Percentiles rank a stretch among this genome's conserved stretches.
These are phyloP conservation scores for Penicillium sp. DNA, from an alignment of 2,329 filamentous ascomycete species.

Conservation along the genomic window DNA sequence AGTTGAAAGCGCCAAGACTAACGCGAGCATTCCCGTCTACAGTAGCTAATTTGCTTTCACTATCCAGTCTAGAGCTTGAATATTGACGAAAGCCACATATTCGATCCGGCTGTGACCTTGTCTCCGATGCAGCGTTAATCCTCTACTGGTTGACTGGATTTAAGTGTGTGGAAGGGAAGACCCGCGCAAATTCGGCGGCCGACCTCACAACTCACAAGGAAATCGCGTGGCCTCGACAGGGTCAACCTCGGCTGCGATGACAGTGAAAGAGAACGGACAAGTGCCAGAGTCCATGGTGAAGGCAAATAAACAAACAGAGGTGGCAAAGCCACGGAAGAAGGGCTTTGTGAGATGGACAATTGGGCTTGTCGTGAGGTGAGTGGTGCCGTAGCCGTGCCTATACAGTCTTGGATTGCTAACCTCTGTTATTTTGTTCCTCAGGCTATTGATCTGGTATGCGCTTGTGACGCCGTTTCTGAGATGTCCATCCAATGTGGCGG, in stretches of 20 bases:
- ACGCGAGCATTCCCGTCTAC: slow-evolving; percentile 26
- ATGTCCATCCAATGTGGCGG: slow-evolving; percentile 70
- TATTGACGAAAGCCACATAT: neutral
- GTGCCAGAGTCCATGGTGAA: slow-evolving; percentile 22
- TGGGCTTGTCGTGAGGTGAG: slow-evolving; percentile 39
- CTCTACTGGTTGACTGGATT: neutral
- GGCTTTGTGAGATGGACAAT: slow-evolving; percentile 36
- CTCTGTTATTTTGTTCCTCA: slow-evolving; percentile 35
- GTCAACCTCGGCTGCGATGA: slow-evolving; percentile 25
- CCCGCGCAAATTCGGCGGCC: slow-evolving; percentile 2
- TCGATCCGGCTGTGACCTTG: neutral
- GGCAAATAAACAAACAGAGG: slow-evolving; percentile 10
- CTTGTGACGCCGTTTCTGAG: slow-evolving; percentile 77
- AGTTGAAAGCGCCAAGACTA: slow-evolving; percentile 22
- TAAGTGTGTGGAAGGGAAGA: slow-evolving; percentile 3
- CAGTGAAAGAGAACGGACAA: slow-evolving; percentile 29
- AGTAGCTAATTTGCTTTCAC: slow-evolving; percentile 14
- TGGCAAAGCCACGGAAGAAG: slow-evolving; percentile 16
- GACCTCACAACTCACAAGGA: slow-evolving; percentile 6
- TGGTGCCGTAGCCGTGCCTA: slow-evolving; percentile 8
- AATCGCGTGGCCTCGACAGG: slow-evolving; percentile 10
- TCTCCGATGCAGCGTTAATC: slow-evolving; percentile 6
- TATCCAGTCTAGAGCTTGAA: slow-evolving; percentile 3
- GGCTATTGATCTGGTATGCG: slow-evolving; percentile 80
- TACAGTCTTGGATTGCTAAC: slow-evolving; percentile 6